These are phyloP conservation scores for Aureobasidium sp. DNA, from an alignment of 2,329 filamentous ascomycete genomes.

Conservation along the genomic window DNA sequence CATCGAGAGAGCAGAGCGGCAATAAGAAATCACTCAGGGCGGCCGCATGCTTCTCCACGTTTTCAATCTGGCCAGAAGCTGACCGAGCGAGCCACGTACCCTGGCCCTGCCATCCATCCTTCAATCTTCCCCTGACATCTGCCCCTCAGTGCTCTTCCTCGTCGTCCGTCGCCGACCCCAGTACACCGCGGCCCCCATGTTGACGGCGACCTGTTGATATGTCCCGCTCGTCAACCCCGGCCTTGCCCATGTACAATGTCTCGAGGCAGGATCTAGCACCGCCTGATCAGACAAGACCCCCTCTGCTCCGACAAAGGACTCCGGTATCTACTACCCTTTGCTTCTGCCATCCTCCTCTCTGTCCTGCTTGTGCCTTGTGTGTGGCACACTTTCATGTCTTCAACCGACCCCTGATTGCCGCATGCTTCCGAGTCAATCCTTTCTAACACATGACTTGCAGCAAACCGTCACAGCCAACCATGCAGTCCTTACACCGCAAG, in stretches of 20 bases:
- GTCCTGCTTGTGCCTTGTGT: too few relatives aligned
- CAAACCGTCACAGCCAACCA: slow-evolving; percentile 45
- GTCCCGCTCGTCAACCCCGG: slow-evolving; percentile 54
- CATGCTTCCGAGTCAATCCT: neutral
- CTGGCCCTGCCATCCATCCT: neutral
- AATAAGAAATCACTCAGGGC: neutral
- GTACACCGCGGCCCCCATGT: slow-evolving; percentile 5
- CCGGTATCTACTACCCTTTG: neutral
- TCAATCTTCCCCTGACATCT: neutral
- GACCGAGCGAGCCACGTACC: slow-evolving; percentile 12
- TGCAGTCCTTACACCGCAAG: slow-evolving; percentile 63
- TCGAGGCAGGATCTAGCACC: slow-evolving; percentile 7
- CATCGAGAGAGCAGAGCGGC: neutral
- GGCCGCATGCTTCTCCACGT: slow-evolving; percentile 6
- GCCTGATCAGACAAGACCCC: neutral
- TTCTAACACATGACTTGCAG: slow-evolving; percentile 17
- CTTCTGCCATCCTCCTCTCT: neutral
- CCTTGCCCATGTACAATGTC: slow-evolving; percentile 51
- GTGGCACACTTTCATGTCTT: neutral
- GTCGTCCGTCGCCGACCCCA: neutral
- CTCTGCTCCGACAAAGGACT: neutral
- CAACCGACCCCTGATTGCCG: neutral
- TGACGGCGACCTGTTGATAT: slow-evolving; percentile 34
- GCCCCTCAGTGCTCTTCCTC: slow-evolving; percentile 28
- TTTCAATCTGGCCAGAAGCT: neutral